Conservation (phyloP, 106 monocot species). For the Cymbidium sinense region DNA sequence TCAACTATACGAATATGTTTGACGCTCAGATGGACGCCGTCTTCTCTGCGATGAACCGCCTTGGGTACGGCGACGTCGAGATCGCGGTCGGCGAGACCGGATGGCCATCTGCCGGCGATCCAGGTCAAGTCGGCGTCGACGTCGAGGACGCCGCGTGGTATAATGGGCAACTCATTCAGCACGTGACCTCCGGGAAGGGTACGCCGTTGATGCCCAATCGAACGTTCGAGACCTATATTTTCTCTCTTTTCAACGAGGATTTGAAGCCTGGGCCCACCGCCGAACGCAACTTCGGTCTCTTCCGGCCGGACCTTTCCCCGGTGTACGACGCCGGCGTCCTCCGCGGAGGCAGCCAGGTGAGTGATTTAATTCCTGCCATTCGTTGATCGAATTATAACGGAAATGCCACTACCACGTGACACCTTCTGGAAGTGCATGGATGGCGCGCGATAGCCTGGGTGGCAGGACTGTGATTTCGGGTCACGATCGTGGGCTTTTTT, state of each 20-base stretch:
- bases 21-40: conserved; percentile 82
- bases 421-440: no score
- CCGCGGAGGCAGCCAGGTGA: conserved; percentile 4
- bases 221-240: conserved; percentile 60
- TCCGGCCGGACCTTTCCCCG: conserved; percentile 38
- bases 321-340: conserved; percentile 62
- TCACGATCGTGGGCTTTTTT: not conserved
- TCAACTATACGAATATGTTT: conserved; percentile 71
- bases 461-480: not conserved
- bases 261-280: conserved; percentile 68
- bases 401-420: not conserved
- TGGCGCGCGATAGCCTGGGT: not conserved
- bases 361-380: not conserved
- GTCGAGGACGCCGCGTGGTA: conserved; percentile 44
- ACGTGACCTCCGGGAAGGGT: conserved; percentile 38
- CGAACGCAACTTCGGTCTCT: conserved; percentile 67
- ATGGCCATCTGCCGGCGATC: conserved; percentile 62
- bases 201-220: conserved; percentile 78
- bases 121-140: conserved; percentile 32
- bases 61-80: conserved; percentile 54
- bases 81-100: conserved; percentile 69
- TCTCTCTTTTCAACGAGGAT: conserved; percentile 70
- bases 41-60: conserved; percentile 43
- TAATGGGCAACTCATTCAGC: conserved; percentile 43
- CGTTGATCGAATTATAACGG: not conserved